phyloP scores from a whole-genome alignment of 805 yeast genomes.

The Lachancea sp. region DNA sequence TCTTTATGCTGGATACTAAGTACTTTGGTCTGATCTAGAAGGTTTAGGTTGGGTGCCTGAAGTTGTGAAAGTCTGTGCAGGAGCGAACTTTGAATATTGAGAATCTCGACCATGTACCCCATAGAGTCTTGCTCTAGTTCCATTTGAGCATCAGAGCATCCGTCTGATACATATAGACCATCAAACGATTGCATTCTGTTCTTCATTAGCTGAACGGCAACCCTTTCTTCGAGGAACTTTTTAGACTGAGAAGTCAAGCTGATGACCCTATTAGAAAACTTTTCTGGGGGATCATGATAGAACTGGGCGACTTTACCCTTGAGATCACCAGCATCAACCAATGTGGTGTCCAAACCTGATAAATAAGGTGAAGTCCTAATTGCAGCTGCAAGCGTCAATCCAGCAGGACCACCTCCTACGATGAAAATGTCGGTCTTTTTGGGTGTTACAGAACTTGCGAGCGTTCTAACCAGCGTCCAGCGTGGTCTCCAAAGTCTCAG shows the following conservation, averaged over 20 bases:
- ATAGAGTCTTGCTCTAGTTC: constrained; percentile 56
- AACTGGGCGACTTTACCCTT: constrained; percentile 41
- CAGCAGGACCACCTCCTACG: constrained; percentile 98
- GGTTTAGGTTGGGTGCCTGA: constrained; percentile 33
- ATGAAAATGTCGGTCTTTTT: constrained; percentile 63
- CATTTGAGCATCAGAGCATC: constrained; percentile 60
- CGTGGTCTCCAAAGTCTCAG: neutral
- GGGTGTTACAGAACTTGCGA: constrained; percentile 10
- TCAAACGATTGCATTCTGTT: constrained; percentile 79
- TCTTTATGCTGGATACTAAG: constrained; percentile 38
- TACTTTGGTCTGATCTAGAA: constrained; percentile 65
- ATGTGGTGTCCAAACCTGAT: constrained; percentile 49
- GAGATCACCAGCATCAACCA: constrained; percentile 70
- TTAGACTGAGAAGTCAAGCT: constrained; percentile 80
- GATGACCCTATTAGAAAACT: constrained; percentile 72
- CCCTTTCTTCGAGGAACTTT: constrained; percentile 57
- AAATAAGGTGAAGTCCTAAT: constrained; percentile 63
- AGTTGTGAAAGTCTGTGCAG: constrained; percentile 47
- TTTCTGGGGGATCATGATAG: constrained; percentile 34
- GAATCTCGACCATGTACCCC: constrained; percentile 85
- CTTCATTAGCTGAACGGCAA: constrained; percentile 67
- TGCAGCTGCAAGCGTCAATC: constrained; percentile 78
- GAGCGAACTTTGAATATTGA: constrained; percentile 74
- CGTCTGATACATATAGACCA: constrained; percentile 80
- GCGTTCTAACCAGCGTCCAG: constrained; percentile 1